These are phyloP conservation scores for Phalaenopsis aphrodite DNA, from an alignment of 106 monocot genomes.

Conservation along the genomic window DNA sequence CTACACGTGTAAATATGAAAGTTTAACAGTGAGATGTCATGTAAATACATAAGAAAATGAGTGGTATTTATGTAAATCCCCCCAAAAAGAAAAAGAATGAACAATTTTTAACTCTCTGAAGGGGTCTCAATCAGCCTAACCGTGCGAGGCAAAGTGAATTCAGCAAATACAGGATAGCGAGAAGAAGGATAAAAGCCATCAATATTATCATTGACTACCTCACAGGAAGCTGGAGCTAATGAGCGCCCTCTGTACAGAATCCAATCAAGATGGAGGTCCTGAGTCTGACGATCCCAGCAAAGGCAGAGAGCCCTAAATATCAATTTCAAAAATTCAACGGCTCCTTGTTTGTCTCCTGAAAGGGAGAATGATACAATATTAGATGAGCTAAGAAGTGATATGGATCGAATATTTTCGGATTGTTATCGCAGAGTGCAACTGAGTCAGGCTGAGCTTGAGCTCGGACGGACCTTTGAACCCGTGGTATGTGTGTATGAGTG, in stretches of 20 bases:
- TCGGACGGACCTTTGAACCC: slow-evolving; percentile 74
- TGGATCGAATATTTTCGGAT: too few relatives aligned
- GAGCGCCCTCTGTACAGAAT: slow-evolving; percentile 76
- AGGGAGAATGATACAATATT: not conserved
- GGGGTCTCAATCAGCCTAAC: slow-evolving; percentile 38
- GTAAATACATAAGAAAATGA: not conserved
- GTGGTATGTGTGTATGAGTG: slow-evolving; percentile 86
- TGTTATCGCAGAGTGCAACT: too few relatives aligned
- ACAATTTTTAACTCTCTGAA: not conserved
- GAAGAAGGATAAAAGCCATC: slow-evolving; percentile 92
- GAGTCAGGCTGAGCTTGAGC: too few relatives aligned
- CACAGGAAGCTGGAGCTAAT: slow-evolving; percentile 71
- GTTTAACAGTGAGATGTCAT: too few relatives aligned
- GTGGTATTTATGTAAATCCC: not conserved
- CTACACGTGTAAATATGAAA: too few relatives aligned
- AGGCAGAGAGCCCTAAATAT: slow-evolving; percentile 89
- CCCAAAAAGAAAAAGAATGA: too few relatives aligned
- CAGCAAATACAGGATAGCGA: slow-evolving; percentile 67
- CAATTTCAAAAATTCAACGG: slow-evolving; percentile 71
- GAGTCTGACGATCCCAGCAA: slow-evolving; percentile 96
- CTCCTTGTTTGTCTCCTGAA: slow-evolving; percentile 80
- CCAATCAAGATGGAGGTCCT: slow-evolving; percentile 92
- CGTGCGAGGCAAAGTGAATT: slow-evolving; percentile 68
- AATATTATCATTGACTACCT: slow-evolving; percentile 86
- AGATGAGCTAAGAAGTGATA: not conserved